Percentiles rank a stretch among this genome's conserved stretches.
Conservation (phyloP, 768 basidiomycete species). For the Postia placenta region DNA sequence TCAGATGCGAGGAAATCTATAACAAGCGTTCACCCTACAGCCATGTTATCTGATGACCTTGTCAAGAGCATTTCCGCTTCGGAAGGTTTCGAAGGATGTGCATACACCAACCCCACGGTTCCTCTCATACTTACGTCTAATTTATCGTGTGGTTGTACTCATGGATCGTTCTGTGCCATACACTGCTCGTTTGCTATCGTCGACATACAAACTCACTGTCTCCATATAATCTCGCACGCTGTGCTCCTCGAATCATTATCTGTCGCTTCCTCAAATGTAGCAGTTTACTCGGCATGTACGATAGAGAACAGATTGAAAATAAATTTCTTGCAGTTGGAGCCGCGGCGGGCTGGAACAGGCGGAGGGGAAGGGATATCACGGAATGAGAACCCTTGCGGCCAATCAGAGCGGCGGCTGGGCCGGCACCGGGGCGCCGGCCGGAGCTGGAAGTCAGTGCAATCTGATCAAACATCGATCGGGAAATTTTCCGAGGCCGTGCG, state of each 20-base stretch:
- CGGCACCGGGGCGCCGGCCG: constrained; percentile 4
- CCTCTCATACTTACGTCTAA: constrained; percentile 1
- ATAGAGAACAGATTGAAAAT: constrained; percentile 2
- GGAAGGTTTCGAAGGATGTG: neutral
- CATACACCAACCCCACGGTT: neutral
- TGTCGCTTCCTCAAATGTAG: neutral
- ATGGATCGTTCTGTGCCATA: constrained; percentile 3
- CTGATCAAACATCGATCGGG: constrained; percentile 22
- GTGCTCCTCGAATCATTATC: too few species aligned
- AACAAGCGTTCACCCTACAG: constrained; percentile 9
- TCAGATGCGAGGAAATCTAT: constrained; percentile 9
- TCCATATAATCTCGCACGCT: constrained; percentile 1
- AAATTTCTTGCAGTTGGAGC: constrained; percentile 1
- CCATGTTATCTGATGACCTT: constrained; percentile 19
- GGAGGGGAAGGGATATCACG: neutral
- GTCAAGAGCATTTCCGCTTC: neutral
- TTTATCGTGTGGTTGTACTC: constrained; percentile 4
- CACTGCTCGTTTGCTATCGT: neutral
- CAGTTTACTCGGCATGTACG: neutral
- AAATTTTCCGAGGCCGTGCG: constrained; percentile 23
- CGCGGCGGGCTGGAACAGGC: too few species aligned
- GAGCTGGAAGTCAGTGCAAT: constrained; percentile 10
- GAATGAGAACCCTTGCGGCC: neutral
- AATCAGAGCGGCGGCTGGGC: neutral
- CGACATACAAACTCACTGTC: constrained; percentile 3